Evolutionary conservation across 2,329 filamentous ascomycete species (phyloP).

Genomic region (Dactylellina sp.): DNA sequence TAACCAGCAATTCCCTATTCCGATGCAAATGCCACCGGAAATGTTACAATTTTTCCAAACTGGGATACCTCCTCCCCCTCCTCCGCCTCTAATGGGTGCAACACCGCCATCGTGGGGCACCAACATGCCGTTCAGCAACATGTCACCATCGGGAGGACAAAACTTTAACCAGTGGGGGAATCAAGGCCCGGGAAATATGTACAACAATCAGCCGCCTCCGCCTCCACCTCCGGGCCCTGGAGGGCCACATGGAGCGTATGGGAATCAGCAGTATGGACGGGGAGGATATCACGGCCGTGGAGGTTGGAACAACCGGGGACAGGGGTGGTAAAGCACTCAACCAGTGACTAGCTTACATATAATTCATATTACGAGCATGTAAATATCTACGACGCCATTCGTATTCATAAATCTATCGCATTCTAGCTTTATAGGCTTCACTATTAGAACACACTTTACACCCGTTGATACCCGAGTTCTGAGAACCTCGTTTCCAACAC

Average conservation of each 20-base stretch:
- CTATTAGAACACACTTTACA: not conserved
- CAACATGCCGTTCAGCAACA: slow-evolving; percentile 44
- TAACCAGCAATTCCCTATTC: slow-evolving; percentile 44
- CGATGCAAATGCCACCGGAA: slow-evolving; percentile 46
- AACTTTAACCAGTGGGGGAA: slow-evolving; percentile 41
- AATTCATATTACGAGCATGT: no score
- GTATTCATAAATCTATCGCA: slow-evolving; percentile 14
- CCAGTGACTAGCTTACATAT: no score
- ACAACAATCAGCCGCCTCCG: slow-evolving; percentile 45
- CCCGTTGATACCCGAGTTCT: slow-evolving; percentile 42
- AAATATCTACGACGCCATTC: slow-evolving; percentile 19
- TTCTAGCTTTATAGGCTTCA: not conserved
- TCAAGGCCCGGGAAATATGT: slow-evolving; percentile 38
- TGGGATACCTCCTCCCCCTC: slow-evolving; percentile 16
- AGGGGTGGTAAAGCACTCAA: slow-evolving; percentile 35
- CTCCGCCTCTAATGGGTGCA: slow-evolving; percentile 27
- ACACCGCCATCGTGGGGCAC: slow-evolving; percentile 30
- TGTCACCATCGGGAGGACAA: slow-evolving; percentile 22
- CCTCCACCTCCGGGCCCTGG: slow-evolving; percentile 29
- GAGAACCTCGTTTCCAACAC: slow-evolving; percentile 31
- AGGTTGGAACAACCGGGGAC: slow-evolving; percentile 41
- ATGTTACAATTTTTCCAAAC: slow-evolving; percentile 56
- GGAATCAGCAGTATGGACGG: slow-evolving; percentile 34
- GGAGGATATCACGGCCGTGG: slow-evolving; percentile 43
- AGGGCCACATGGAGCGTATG: slow-evolving; percentile 33